Evolutionary conservation across 169 alveolate genomes (phyloP), one percentile per base, ranked within the genome.

Genomic region (Plasmodium gonderi): DNA sequence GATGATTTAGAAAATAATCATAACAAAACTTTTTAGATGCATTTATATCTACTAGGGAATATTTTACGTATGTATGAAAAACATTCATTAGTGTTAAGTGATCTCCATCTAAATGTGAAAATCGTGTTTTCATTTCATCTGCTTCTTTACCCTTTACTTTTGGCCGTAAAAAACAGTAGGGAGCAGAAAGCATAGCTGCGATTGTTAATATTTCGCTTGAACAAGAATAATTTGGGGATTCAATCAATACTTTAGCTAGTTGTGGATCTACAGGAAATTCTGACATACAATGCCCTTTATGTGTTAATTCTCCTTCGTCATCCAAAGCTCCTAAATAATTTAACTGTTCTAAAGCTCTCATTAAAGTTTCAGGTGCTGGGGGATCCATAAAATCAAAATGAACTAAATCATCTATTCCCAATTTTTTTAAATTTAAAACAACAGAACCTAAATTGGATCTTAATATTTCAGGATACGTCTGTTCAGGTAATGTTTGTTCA

Each of bases 331-430:
- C 99, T 83, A 99, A 94, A 93, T 97, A 98, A 96, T 98, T 98
- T 67, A 99, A 96, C 94, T 97, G 97, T 95, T 98, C 99, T 6
- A 98, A 94, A 0, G 99, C 99, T 82, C 99, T 95, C 99, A 98
- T 97, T 92, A 99, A 94, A 42, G 99, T 99, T 92, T 99, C 99
- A 26, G 99, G 99, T 20, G 99, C 99, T 11, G 99, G 99, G 0
- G 99, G 99, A 94, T 99, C 99, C 99, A 99, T 99, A 91, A 98
- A 99, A 92, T 99, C 99, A 93, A 99, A 99, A 95, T 99, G 99
- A 31, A 99, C 99, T 79, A 99, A 95, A 96, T 99, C 99, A 47
- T 98, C 97, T 7, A 99, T 98, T 36, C 99, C 99, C 77, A 99
- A 95, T 92, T 98, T 98, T 95, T 98, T 98, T 92, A 99, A 96